Evolutionary conservation across 1,139 yeast species (phyloP).

Genomic region (Kurtzmaniella quercitrusa): DNA sequence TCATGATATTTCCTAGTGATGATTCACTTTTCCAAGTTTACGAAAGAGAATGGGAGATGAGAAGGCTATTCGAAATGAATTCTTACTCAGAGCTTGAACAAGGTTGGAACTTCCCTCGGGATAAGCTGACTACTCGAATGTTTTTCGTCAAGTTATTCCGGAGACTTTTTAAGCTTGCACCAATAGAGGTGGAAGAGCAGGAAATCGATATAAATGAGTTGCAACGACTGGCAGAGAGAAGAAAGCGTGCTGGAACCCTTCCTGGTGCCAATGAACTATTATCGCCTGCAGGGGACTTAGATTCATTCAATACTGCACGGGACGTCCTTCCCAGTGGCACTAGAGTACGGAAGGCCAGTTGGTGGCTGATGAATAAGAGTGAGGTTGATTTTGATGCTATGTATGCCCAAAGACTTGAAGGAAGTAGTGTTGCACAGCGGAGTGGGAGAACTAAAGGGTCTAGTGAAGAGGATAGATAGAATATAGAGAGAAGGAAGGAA

Average conservation of each 20-base stretch:
- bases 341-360: slow-evolving; percentile 25
- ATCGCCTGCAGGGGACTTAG: slow-evolving; percentile 47
- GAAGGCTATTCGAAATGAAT: slow-evolving; percentile 66
- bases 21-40: slow-evolving; percentile 73
- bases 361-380: slow-evolving; percentile 16
- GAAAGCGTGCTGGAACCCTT: slow-evolving; percentile 51
- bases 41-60: slow-evolving; percentile 66
- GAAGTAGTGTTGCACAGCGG: not conserved
- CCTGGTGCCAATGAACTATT: slow-evolving; percentile 43
- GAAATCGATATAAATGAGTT: not conserved
- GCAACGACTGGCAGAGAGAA: slow-evolving; percentile 24
- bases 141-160: slow-evolving; percentile 12
- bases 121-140: slow-evolving; percentile 26
- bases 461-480: slow-evolving; percentile 1
- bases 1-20: slow-evolving; percentile 62
- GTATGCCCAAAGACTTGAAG: slow-evolving; percentile 45
- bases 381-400: slow-evolving; percentile 60
- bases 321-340: slow-evolving; percentile 65
- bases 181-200: slow-evolving; percentile 3
- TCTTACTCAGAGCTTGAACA: slow-evolving; percentile 72
- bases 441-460: not conserved
- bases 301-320: slow-evolving; percentile 18
- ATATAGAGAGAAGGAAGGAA: not conserved
- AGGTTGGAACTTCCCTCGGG: slow-evolving; percentile 70
- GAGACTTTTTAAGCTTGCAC: slow-evolving; percentile 5